Conservation (phyloP, 495 filamentous ascomycete species). For the Xylaria longipes region DNA sequence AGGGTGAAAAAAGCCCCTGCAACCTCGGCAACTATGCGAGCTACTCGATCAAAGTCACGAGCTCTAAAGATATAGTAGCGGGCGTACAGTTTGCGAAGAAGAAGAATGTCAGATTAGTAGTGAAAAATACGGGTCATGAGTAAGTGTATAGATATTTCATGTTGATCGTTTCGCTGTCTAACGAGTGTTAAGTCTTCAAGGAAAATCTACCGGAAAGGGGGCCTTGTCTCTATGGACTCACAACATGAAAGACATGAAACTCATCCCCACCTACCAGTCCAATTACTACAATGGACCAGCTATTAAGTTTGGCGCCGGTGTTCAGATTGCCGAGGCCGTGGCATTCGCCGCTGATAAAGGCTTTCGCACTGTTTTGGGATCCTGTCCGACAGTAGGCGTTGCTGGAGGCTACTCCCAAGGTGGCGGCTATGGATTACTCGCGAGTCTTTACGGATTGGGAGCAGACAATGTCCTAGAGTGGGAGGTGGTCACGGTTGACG, state of each 20-base stretch:
- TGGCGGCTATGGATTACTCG: constrained; percentile 57
- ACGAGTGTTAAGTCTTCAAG: constrained; percentile 49
- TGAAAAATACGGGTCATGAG: constrained; percentile 15
- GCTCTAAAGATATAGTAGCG: not conserved
- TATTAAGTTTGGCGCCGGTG: constrained; percentile 55
- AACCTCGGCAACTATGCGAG: not conserved
- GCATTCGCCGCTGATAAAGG: constrained; percentile 43
- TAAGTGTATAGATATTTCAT: not conserved
- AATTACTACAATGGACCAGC: constrained; percentile 52
- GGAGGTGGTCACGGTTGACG: constrained; percentile 63
- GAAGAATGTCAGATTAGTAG: constrained; percentile 9
- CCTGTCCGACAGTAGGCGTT: constrained; percentile 59
- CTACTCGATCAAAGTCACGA: not conserved
- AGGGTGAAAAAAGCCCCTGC: not conserved
- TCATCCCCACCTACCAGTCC: constrained; percentile 45
- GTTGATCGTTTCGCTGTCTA: not conserved
- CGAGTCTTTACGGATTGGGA: constrained; percentile 52
- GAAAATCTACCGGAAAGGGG: constrained; percentile 56
- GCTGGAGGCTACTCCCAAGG: constrained; percentile 55
- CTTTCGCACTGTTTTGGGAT: constrained; percentile 54
- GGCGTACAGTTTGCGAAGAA: constrained; percentile 8
- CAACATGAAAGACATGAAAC: constrained; percentile 51
- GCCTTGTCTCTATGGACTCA: constrained; percentile 58
- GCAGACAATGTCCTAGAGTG: constrained; percentile 60
- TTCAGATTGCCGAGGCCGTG: constrained; percentile 53